Conservation (phyloP, 495 filamentous ascomycete genomes). For the Podospora tetraspora region DNA sequence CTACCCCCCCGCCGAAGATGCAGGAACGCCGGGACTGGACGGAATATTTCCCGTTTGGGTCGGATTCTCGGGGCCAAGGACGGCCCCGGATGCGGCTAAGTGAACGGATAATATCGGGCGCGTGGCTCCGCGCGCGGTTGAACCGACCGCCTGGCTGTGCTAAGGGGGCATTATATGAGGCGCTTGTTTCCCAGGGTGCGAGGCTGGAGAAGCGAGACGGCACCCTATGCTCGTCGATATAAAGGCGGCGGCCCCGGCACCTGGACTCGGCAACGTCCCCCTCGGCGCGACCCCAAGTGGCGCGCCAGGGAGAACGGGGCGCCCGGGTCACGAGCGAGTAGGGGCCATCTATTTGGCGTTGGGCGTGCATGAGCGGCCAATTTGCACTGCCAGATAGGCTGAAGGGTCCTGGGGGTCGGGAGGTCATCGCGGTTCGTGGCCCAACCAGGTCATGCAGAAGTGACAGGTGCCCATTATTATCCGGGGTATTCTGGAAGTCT, state of each 20-base stretch:
- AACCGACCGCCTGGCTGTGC: not conserved
- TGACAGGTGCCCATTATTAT: not conserved
- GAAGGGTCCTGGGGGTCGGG: not conserved
- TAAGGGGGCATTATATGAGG: not conserved
- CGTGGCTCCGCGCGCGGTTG: not conserved
- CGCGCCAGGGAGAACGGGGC: not conserved
- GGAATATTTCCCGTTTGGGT: not conserved
- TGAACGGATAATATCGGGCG: not conserved
- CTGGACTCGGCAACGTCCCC: not conserved
- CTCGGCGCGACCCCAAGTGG: not conserved
- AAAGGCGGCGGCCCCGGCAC: not conserved
- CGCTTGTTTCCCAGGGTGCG: not conserved
- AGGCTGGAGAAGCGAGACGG: not conserved
- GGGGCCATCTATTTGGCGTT: not conserved
- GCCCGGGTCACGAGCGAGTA: not conserved
- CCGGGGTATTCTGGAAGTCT: not conserved
- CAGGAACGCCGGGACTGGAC: constrained; percentile 1
- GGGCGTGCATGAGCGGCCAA: not conserved
- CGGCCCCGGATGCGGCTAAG: not conserved
- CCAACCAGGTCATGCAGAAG: not conserved
- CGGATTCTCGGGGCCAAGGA: not conserved
- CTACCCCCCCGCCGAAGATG: not conserved
- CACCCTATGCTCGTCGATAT: not conserved
- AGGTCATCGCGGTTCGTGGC: not conserved
- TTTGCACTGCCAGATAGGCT: not conserved